Percentiles rank a stretch among this genome's conserved stretches.
These are phyloP conservation scores for Primulina eburnea DNA, from an alignment of 257 asterid species.

Conservation along the genomic window DNA sequence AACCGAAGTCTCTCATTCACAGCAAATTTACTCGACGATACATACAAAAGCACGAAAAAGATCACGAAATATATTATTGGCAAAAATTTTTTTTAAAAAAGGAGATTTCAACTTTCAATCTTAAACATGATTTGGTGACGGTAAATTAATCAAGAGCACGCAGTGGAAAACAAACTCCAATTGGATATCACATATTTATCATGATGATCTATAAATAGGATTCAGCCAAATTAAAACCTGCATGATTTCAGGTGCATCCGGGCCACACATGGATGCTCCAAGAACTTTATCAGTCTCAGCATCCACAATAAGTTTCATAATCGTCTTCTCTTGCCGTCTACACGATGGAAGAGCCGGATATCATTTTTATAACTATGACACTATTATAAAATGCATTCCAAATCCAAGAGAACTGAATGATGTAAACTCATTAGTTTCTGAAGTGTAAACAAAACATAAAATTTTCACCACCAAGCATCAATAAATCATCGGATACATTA, in stretches of 20 bases:
- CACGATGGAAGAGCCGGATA: constrained; percentile 11
- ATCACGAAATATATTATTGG: no score
- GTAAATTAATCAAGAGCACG: not conserved
- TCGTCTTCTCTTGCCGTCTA: constrained; percentile 87
- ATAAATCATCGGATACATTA: not conserved
- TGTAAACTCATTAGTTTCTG: not conserved
- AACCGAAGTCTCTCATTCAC: not conserved
- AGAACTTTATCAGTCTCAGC: constrained; percentile 85
- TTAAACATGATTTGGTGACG: not conserved
- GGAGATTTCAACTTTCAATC: not conserved
- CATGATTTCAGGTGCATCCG: constrained; percentile 97
- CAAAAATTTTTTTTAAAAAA: no score
- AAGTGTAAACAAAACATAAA: not conserved
- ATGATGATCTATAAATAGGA: not conserved
- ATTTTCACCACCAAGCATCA: not conserved
- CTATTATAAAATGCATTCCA: not conserved
- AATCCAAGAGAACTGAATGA: constrained; percentile 8
- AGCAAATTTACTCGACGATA: not conserved
- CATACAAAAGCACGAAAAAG: no score
- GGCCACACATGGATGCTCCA: constrained; percentile 99
- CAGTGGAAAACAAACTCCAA: not conserved
- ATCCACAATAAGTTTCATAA: constrained; percentile 92
- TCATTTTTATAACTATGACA: constrained; percentile 11
- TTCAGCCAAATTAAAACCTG: constrained; percentile 47
- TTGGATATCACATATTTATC: not conserved